Conservation (phyloP, 495 filamentous ascomycete genomes). For the Tuber brumale region DNA sequence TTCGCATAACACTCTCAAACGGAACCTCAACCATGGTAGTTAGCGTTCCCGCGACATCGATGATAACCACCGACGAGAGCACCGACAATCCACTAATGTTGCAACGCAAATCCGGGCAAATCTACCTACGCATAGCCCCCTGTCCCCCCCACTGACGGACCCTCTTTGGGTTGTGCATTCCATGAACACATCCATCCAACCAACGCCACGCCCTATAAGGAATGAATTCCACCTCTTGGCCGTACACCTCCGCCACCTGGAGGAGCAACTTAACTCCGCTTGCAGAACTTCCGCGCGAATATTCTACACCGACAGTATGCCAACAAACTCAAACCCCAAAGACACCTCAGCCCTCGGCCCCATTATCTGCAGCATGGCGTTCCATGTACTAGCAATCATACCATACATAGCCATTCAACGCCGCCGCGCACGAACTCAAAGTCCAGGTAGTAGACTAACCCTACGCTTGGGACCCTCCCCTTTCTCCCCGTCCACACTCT, state of each 20-base stretch:
- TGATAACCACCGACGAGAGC: slow-evolving; percentile 24
- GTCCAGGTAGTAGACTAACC: too few relatives aligned
- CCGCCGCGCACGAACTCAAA: too few relatives aligned
- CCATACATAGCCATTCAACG: too few relatives aligned
- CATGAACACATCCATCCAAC: slow-evolving; percentile 38
- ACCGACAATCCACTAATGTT: slow-evolving; percentile 13
- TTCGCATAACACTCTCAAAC: slow-evolving; percentile 32
- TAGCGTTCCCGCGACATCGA: slow-evolving; percentile 35
- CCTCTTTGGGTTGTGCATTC: slow-evolving; percentile 24
- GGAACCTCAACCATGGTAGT: slow-evolving; percentile 21
- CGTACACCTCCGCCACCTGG: slow-evolving; percentile 14
- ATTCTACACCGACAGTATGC: too few relatives aligned
- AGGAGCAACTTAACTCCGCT: slow-evolving; percentile 4
- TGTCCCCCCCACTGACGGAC: slow-evolving; percentile 15
- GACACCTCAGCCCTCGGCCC: too few relatives aligned
- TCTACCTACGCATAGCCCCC: too few relatives aligned
- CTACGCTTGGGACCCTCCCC: too few relatives aligned
- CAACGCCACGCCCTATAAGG: slow-evolving; percentile 26
- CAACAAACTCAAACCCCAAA: too few relatives aligned
- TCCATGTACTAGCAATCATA: too few relatives aligned
- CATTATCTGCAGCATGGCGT: too few relatives aligned
- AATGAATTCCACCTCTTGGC: slow-evolving; percentile 32
- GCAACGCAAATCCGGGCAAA: slow-evolving; percentile 9
- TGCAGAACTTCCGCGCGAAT: too few relatives aligned
- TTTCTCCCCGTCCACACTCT: too few relatives aligned